Conservation (phyloP, 768 basidiomycete genomes). For the Psilocybe azurescens region DNA sequence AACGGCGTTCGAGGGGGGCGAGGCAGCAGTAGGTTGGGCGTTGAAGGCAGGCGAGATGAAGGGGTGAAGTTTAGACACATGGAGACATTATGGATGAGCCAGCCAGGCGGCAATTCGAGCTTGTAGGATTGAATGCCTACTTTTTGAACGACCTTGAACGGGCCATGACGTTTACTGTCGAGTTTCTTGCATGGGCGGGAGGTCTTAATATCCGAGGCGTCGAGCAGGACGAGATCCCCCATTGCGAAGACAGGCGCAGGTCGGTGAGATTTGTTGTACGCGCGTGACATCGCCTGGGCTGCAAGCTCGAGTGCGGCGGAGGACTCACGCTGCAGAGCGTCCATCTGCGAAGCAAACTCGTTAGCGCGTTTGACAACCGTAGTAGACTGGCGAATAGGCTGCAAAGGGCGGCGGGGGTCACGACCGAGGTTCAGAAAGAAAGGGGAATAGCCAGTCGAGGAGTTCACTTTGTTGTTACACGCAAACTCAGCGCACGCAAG, state of each 20-base stretch:
- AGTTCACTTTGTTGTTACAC: slow-evolving; percentile 31
- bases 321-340: background rate
- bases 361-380: background rate
- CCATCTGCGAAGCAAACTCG: background rate
- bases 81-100: background rate
- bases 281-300: background rate
- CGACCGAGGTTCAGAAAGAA: background rate
- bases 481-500: slow-evolving; percentile 37
- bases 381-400: background rate
- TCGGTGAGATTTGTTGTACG: background rate
- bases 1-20: no score
- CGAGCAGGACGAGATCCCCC: no score
- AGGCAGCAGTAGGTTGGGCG: no score
- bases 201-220: no score
- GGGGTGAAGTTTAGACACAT: background rate
- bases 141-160: no score
- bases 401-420: background rate
- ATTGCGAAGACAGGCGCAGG: background rate
- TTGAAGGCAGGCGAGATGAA: no score
- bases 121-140: background rate
- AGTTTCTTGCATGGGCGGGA: no score
- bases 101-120: background rate
- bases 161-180: no score
- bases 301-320: background rate
- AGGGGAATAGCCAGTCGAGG: slow-evolving; percentile 35